These are phyloP conservation scores for Vaccinium darrowii DNA, from an alignment of 148 eudicot species.

Conservation along the genomic window DNA sequence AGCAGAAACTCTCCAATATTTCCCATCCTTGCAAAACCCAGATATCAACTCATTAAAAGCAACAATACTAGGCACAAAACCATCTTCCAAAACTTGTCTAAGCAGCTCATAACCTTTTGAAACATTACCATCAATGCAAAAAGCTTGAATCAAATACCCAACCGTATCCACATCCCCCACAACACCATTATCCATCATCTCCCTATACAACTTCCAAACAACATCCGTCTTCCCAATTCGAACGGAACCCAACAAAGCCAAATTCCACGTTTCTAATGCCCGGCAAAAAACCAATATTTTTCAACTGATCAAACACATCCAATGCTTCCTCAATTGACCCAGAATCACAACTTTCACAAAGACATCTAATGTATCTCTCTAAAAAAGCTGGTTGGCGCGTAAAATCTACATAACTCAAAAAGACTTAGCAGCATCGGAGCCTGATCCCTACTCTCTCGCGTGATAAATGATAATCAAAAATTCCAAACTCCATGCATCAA, in stretches of 20 bases:
- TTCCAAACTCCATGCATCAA: too few species aligned
- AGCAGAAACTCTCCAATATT: conserved; percentile 51
- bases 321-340: conserved; percentile 52
- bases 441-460: too few species aligned
- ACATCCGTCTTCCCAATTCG: conserved; percentile 40
- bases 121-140: conserved; percentile 46
- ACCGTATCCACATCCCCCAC: conserved; percentile 50
- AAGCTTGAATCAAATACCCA: conserved; percentile 60
- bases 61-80: conserved; percentile 42
- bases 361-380: conserved; percentile 45
- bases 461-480: too few species aligned
- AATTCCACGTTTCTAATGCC: conserved; percentile 55
- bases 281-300: conserved; percentile 33
- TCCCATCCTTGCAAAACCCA: conserved; percentile 36
- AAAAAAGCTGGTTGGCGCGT: conserved; percentile 34
- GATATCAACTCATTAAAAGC: conserved; percentile 47
- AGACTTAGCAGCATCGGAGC: conserved; percentile 35
- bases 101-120: conserved; percentile 54
- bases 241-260: conserved; percentile 39
- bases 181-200: conserved; percentile 64
- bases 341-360: conserved; percentile 31
- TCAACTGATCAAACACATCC: conserved; percentile 47
- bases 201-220: conserved; percentile 73
- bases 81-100: conserved; percentile 46
- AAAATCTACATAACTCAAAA: conserved; percentile 34